These are phyloP conservation scores for Yarrowia keelungensis DNA, from an alignment of 805 yeast species.

Conservation along the genomic window DNA sequence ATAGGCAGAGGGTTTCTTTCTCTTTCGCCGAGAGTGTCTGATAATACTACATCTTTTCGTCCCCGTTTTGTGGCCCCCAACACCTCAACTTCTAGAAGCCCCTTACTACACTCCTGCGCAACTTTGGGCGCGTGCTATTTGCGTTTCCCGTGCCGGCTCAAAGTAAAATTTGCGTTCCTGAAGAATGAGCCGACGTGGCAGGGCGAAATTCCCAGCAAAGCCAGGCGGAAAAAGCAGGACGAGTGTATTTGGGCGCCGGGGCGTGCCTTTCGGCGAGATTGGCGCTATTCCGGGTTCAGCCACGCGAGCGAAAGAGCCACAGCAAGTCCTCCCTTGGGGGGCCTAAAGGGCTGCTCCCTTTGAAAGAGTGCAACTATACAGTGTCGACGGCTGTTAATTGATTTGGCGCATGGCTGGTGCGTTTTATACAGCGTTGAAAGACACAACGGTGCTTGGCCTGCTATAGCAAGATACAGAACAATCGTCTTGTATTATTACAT, in stretches of 20 bases:
- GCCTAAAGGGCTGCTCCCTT: conserved; percentile 2
- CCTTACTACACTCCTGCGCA: conserved; percentile 35
- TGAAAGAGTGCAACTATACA: conserved; percentile 5
- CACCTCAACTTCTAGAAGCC: conserved; percentile 21
- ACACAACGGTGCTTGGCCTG: no score
- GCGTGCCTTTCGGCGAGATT: no score
- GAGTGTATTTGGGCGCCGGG: neutral
- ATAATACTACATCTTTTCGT: neutral
- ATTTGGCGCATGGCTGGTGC: conserved; percentile 28
- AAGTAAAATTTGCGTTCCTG: conserved; percentile 38
- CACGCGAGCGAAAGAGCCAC: neutral
- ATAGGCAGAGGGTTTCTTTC: no score
- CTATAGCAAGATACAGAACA: no score
- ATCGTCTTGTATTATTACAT: no score
- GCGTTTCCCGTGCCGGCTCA: conserved; percentile 36
- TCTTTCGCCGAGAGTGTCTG: no score
- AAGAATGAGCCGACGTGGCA: conserved; percentile 37
- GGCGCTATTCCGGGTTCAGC: neutral
- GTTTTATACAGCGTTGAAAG: neutral
- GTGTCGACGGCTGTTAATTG: conserved; percentile 15
- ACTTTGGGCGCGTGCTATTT: conserved; percentile 38
- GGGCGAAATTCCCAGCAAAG: neutral
- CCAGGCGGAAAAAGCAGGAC: neutral
- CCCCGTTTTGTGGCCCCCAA: neutral
- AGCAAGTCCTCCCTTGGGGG: no score